A percentile compares a stretch with the other conserved stretches of the same genome.
Evolutionary conservation across 176 grass and related monocot genomes (phyloP).

Genomic region (Oryza coarctata): DNA sequence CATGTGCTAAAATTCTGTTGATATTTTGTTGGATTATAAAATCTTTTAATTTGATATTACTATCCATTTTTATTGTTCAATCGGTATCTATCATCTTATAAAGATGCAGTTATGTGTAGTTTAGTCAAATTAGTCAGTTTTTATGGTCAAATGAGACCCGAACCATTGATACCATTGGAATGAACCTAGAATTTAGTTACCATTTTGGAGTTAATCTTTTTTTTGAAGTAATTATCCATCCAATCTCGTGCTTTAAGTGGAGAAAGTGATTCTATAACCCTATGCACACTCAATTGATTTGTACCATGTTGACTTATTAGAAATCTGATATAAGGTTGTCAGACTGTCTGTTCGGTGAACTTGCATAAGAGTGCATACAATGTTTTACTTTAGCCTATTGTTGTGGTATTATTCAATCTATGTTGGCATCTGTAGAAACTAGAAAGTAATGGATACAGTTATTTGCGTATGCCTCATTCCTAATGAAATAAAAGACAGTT

Average conservation of each 20-base stretch:
- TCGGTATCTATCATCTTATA: not conserved
- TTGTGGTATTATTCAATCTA: not conserved
- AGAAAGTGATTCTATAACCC: not conserved
- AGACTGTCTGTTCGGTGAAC: not conserved
- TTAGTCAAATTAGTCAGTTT: not conserved
- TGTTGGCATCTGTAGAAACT: not conserved
- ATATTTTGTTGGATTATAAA: not conserved
- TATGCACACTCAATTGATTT: not conserved
- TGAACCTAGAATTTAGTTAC: not conserved
- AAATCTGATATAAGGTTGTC: not conserved
- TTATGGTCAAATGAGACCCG: not conserved
- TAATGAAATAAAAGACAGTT: not conserved
- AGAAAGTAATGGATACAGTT: not conserved
- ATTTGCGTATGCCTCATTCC: not conserved
- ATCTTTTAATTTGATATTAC: not conserved
- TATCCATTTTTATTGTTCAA: conserved; percentile 11
- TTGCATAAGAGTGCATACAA: not conserved
- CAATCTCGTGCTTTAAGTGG: not conserved
- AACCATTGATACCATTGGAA: not conserved
- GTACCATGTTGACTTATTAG: not conserved
- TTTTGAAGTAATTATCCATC: not conserved
- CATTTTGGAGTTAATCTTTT: not conserved
- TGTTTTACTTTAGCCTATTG: not conserved
- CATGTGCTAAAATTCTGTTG: not conserved
- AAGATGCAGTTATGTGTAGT: not conserved